Base-by-base conservation (phyloP, 306 rosid genomes). In the Sindora glabra region DNA sequence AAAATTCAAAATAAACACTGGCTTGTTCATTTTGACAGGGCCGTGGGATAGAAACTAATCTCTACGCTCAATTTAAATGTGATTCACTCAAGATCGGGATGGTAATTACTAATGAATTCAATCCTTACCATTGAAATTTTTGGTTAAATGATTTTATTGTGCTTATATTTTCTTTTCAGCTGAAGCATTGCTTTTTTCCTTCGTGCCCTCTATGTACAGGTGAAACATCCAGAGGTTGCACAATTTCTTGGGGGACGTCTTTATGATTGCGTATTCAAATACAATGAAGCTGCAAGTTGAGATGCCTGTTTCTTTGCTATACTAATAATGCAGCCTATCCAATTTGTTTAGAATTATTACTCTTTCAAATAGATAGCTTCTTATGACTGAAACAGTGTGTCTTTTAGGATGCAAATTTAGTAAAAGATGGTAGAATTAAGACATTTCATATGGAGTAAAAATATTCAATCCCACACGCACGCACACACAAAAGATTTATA, bases 1-100 rank as follows among this genome's bases (percentile, higher is more conserved):
- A 36, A 69, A 33, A 21, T n/a, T 48, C 49, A 26, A n/a, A 59
- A 56, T 23, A 24, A 21, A 58, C 50, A 22, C 56, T 33, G 24
- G 41, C 51, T 6, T 64, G 4, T 38, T 66, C 34, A 45, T 41
- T 73, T 60, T 62, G 55, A 46, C 85, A 92, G 99, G 99, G 99
- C 15, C 99, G 99, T 40, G 96, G 87, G 36, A 89, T 92, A 54
- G 96, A 89, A 79, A 86, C 96, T 46, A 92, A 92, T 77, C 94
- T 92, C 47, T 84, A 89, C 66, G 99, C 99, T 21, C 96, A 78
- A 54, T 92, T 92, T 12, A 86, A 75, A 75, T 89, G 96, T 46
- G 99, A 92, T 73, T 92, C 95, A 34, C 86, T 89, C 30, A 92
- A 92, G 78, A 89, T 92, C 62, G 99, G 99, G 53, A 89, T 92